Evolutionary conservation across 1,284 basidiomycete species (phyloP), one percentile per base, ranked within the genome.

Genomic region (Apiotrichum laibachii): DNA sequence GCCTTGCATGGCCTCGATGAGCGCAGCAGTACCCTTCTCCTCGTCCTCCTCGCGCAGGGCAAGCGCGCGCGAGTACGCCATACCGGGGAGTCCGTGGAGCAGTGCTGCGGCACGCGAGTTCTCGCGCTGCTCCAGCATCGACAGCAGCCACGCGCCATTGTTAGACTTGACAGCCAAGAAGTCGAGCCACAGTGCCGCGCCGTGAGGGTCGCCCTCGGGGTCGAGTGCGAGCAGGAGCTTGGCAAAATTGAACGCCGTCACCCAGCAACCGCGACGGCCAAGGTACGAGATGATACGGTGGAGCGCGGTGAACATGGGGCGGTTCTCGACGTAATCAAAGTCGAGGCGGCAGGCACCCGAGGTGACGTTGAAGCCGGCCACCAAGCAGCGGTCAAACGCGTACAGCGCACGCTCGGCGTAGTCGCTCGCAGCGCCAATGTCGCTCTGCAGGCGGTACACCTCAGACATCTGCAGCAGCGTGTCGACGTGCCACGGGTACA

Each of bases 161-260:
- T 85, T 85, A 0, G 86, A 81, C 74, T 92, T 93, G 63, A 90
- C 80, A 0, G 89, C 86, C 12, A 96, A 80, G 71, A 86, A 89
- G 67, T 96, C 92, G 7, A 92, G 82, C 78, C 91, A 89, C n/a
- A 92, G 79, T 5, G 88, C 79, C 1, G 87, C 84, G 3, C 90
- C 91, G 67, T 94, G 91, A 0, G 92, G 92, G 70, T 96, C 92
- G 16, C 81, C 83, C 68, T 85, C 83, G 0, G 92, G 90, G 69
- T 94, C 90, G 0, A 95, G 82, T 0, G 86, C 83, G 61, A 88
- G 87, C 48, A 96, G 80, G 0, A 96, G 82, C 42, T 88, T 85
- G 2, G 89, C 86, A 69, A 92, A 92, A 75, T 94, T 91, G 73
- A 94, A 93, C 0, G 91, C 86, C 0, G 93, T 92, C 11, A 90